Base-by-base conservation (phyloP, 1,284 basidiomycete genomes). In the Phellopilus nigrolimitatus region DNA sequence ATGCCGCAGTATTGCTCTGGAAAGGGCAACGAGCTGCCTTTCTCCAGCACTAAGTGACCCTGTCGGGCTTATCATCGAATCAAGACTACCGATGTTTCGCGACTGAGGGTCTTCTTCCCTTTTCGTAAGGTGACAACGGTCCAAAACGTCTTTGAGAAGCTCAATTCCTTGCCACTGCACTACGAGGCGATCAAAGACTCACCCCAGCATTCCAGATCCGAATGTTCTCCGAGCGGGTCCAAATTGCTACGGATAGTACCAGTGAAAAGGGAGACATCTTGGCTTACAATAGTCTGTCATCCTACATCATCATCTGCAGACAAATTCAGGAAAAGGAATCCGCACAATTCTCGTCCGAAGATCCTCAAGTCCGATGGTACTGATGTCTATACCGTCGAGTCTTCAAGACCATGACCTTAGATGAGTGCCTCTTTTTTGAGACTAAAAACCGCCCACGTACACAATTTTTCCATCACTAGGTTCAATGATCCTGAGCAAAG, bases 381-480 rank as follows among this genome's bases (percentile, higher is more conserved):
- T 78, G 53, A 95, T 87, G 66, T 95, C 88, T 56, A 95, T 78
- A 4, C 86, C 86, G 61, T 93, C 90, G 34, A 94, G 70, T n/a
- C 82, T 83, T 47, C 6, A 50, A 19, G 25, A 13, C 41, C 34
- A 42, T 17, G 51, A 27, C 51, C 40, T 33, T 39, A 24, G 30
- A 6, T 43, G 27, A 27, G 19, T n/a, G n/a, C n/a, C n/a, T n/a
- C n/a, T n/a, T n/a, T n/a, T n/a, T n/a, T n/a, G n/a, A n/a, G n/a
- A n/a, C n/a, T n/a, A n/a, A n/a, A n/a, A n/a, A n/a, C n/a, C n/a
- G n/a, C n/a, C 13, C 4, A 60, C 78, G 54, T 61, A 82, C 80
- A 83, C 63, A 47, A 95, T 91, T 53, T 68, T 75, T 0, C 92
- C 91, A 19, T 70, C 70, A 15, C 73, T 72, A 0, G 89, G 82